A percentile compares a stretch with the other conserved stretches of the same genome.
These are phyloP conservation scores for Paraphoma sp. DNA, from an alignment of 2,329 filamentous ascomycete genomes.

Conservation along the genomic window DNA sequence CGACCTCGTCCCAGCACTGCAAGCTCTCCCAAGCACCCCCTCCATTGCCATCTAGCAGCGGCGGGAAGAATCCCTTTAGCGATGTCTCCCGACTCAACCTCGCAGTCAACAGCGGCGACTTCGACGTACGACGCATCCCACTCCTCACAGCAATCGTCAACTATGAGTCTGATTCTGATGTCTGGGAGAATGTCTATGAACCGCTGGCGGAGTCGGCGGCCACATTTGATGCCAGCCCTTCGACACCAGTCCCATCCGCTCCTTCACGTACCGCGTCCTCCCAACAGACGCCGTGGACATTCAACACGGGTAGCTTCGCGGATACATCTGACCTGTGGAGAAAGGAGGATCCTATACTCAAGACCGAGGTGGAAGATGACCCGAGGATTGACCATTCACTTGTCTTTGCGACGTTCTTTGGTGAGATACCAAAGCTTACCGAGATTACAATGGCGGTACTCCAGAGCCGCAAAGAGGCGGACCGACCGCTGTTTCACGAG, in stretches of 20 bases:
- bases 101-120: slow-evolving; percentile 14
- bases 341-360: slow-evolving; percentile 10
- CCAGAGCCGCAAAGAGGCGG: slow-evolving; percentile 7
- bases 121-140: slow-evolving; percentile 10
- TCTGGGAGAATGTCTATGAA: slow-evolving; percentile 40
- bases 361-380: slow-evolving; percentile 10
- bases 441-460: slow-evolving; percentile 8
- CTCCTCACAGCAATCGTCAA: slow-evolving; percentile 12
- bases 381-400: slow-evolving; percentile 8
- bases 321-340: slow-evolving; percentile 9
- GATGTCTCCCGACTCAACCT: slow-evolving; percentile 3
- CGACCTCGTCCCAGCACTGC: not conserved
- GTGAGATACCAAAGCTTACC: slow-evolving; percentile 7
- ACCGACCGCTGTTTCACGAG: slow-evolving; percentile 9
- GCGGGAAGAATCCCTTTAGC: slow-evolving; percentile 10
- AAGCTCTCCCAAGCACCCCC: not conserved
- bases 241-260: slow-evolving; percentile 37
- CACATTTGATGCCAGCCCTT: slow-evolving; percentile 4
- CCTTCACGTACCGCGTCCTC: slow-evolving; percentile 20
- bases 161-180: slow-evolving; percentile 13
- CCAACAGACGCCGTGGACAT: slow-evolving; percentile 32
- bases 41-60: slow-evolving; percentile 7
- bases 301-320: slow-evolving; percentile 10
- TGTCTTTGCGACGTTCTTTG: slow-evolving; percentile 5
- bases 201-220: slow-evolving; percentile 37